These are phyloP conservation scores for Fusarium sacchari DNA, from an alignment of 2,329 filamentous ascomycete species.

Conservation along the genomic window DNA sequence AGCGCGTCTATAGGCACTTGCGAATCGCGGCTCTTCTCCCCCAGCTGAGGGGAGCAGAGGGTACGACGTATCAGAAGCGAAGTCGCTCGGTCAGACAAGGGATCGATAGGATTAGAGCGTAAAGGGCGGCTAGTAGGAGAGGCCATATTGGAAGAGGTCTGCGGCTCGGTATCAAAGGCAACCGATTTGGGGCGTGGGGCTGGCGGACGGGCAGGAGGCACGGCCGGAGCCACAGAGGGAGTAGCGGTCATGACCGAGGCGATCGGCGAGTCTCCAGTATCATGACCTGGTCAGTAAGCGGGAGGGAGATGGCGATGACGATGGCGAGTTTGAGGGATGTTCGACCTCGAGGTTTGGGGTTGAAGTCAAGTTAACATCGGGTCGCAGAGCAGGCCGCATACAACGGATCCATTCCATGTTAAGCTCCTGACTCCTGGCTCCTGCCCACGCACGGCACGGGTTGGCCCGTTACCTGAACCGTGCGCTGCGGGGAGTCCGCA, in stretches of 20 bases:
- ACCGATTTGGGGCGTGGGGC: slow-evolving; percentile 39
- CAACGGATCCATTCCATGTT: slow-evolving; percentile 3
- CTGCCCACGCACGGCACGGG: slow-evolving; percentile 33
- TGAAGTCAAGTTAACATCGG: slow-evolving; percentile 38
- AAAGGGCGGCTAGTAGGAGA: slow-evolving; percentile 45
- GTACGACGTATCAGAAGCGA: slow-evolving; percentile 82
- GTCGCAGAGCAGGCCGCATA: slow-evolving; percentile 37
- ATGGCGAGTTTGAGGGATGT: slow-evolving; percentile 2
- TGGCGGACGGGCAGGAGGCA: slow-evolving; percentile 33
- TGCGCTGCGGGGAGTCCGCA: slow-evolving; percentile 27
- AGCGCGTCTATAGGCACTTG: slow-evolving; percentile 77
- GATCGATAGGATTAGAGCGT: slow-evolving; percentile 55
- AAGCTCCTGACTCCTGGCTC: slow-evolving; percentile 25
- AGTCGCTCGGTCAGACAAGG: slow-evolving; percentile 81
- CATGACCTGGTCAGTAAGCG: slow-evolving; percentile 41
- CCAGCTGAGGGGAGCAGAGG: slow-evolving; percentile 77
- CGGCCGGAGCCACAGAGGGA: slow-evolving; percentile 30
- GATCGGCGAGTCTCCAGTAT: slow-evolving; percentile 20
- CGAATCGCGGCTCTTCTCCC: slow-evolving; percentile 63
- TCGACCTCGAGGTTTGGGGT: not conserved
- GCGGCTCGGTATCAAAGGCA: slow-evolving; percentile 39
- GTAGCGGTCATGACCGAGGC: slow-evolving; percentile 46
- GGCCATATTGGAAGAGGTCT: slow-evolving; percentile 36
- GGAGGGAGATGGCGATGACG: not conserved
- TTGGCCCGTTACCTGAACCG: slow-evolving; percentile 37